A percentile compares a stretch with the other conserved stretches of the same genome.
These are phyloP conservation scores for Cryoendolithus antarcticus DNA, from an alignment of 2,329 filamentous ascomycete genomes.

Conservation along the genomic window DNA sequence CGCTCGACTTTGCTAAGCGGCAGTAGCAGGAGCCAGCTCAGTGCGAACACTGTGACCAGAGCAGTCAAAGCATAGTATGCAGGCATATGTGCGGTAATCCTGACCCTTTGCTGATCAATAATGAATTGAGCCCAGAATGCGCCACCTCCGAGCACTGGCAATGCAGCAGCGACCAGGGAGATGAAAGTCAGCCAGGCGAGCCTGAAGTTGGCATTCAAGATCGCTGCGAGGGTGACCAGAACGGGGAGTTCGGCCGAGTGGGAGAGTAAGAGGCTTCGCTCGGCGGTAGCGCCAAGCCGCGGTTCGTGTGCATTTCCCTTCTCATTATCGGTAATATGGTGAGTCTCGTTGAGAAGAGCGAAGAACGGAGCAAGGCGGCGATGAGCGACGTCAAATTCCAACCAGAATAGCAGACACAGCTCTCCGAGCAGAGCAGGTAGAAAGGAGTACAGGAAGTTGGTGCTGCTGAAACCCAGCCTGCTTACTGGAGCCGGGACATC, in stretches of 20 bases:
- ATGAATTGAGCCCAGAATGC: constrained; percentile 62
- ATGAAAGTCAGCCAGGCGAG: constrained; percentile 50
- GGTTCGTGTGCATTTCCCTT: constrained; percentile 25
- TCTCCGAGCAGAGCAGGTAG: constrained; percentile 57
- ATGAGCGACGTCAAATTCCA: constrained; percentile 53
- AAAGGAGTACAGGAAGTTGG: constrained; percentile 80
- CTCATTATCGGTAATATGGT: background rate
- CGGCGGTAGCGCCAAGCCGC: constrained; percentile 43
- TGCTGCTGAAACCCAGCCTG: constrained; percentile 58
- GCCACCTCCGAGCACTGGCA: constrained; percentile 58
- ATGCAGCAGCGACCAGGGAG: constrained; percentile 45
- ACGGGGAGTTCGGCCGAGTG: constrained; percentile 57
- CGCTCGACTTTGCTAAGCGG: constrained; percentile 32
- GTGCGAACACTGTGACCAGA: constrained; percentile 59
- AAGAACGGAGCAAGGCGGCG: constrained; percentile 59
- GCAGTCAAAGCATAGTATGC: constrained; percentile 60
- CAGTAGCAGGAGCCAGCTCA: constrained; percentile 59
- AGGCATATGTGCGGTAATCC: constrained; percentile 61
- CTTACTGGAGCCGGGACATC: constrained; percentile 39
- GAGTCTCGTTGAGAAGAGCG: constrained; percentile 34
- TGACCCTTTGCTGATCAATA: constrained; percentile 34
- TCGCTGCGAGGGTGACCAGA: constrained; percentile 45
- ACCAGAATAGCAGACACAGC: constrained; percentile 53
- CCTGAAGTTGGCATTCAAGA: constrained; percentile 51
- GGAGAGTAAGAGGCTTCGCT: constrained; percentile 54